Percentiles rank a stretch among this genome's conserved stretches.
These are phyloP conservation scores for Ceratocystis cubensis DNA, from an alignment of 2,329 filamentous ascomycete species.

Conservation along the genomic window DNA sequence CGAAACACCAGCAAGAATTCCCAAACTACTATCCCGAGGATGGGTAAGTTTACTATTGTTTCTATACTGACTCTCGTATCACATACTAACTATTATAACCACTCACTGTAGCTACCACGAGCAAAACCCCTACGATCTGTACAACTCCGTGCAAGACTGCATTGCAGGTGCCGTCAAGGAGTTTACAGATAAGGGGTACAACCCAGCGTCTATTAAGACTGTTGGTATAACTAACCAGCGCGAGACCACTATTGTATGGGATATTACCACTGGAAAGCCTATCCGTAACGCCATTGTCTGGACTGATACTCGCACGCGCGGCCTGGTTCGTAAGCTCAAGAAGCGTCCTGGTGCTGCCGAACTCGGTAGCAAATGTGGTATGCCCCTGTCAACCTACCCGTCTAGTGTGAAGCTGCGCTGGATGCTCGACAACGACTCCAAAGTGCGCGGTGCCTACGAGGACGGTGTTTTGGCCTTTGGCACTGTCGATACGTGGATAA, in stretches of 20 bases:
- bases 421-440: constrained; percentile 59
- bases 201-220: constrained; percentile 55
- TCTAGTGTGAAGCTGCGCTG: constrained; percentile 76
- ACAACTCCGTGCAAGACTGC: constrained; percentile 63
- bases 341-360: constrained; percentile 52
- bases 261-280: constrained; percentile 64
- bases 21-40: constrained; percentile 72
- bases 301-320: constrained; percentile 69
- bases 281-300: constrained; percentile 79
- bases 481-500: constrained; percentile 78
- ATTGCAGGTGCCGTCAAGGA: constrained; percentile 62
- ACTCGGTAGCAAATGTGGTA: constrained; percentile 58
- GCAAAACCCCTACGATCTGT: constrained; percentile 67
- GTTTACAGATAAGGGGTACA: constrained; percentile 59
- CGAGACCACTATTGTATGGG: constrained; percentile 80
- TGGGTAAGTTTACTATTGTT: constrained; percentile 46
- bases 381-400: constrained; percentile 79
- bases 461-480: constrained; percentile 67
- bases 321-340: constrained; percentile 65
- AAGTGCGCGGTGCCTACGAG: constrained; percentile 62
- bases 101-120: constrained; percentile 61
- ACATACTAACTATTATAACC: not conserved
- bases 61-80: constrained; percentile 3
- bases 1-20: constrained; percentile 77
- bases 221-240: constrained; percentile 85